Evolutionary conservation across 768 basidiomycete genomes (phyloP).

Genomic region (Pulveroboletus sp.): DNA sequence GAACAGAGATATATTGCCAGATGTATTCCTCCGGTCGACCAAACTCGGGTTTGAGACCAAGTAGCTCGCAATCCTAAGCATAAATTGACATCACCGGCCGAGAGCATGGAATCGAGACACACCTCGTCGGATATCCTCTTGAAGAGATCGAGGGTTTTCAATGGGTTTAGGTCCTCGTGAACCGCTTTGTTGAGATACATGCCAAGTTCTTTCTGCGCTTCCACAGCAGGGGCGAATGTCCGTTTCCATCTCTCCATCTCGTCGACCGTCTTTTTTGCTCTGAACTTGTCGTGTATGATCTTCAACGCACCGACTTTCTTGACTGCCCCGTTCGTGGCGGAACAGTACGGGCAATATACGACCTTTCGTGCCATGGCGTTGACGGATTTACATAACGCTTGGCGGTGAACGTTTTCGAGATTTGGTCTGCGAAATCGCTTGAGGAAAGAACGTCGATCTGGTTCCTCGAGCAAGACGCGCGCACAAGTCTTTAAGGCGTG

Average conservation of each 20-base stretch:
- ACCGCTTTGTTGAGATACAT: constrained; percentile 83
- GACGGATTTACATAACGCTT: constrained; percentile 76
- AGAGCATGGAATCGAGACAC: background rate
- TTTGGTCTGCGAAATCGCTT: constrained; percentile 87
- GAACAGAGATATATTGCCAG: constrained; percentile 98
- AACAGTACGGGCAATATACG: constrained; percentile 89
- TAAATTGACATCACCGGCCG: constrained; percentile 1
- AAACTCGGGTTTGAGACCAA: constrained; percentile 83
- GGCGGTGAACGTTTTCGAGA: constrained; percentile 90
- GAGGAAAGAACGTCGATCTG: constrained; percentile 78
- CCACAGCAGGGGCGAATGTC: constrained; percentile 76
- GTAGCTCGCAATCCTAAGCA: constrained; percentile 84
- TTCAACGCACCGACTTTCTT: constrained; percentile 94
- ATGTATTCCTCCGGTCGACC: constrained; percentile 96
- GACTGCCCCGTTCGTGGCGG: constrained; percentile 89
- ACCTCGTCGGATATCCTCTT: constrained; percentile 90
- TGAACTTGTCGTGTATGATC: constrained; percentile 96
- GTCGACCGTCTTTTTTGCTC: constrained; percentile 87
- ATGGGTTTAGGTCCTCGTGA: constrained; percentile 89
- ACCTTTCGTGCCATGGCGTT: constrained; percentile 86
- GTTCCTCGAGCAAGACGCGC: constrained; percentile 82
- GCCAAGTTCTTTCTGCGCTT: constrained; percentile 82
- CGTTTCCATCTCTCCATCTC: constrained; percentile 86
- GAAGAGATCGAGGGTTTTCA: constrained; percentile 92
- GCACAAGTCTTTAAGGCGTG: constrained; percentile 70